A percentile compares a stretch with the other conserved stretches of the same genome.
phyloP scores from a whole-genome alignment of 305 asterid species.

The Plantago coronopus region DNA sequence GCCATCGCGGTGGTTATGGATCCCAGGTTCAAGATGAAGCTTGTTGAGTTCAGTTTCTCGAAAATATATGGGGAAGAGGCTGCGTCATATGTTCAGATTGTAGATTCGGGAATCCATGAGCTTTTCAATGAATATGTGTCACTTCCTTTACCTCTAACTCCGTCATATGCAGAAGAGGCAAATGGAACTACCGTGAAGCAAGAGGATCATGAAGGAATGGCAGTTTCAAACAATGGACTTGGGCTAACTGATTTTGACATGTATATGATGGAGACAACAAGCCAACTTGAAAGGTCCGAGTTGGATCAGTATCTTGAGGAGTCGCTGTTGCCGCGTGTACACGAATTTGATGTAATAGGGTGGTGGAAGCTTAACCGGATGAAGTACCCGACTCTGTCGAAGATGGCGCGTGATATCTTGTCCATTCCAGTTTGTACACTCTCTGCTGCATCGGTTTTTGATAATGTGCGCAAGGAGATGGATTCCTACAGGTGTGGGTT shows the following conservation, averaged over 20 bases:
- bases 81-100: slow-evolving; percentile 48
- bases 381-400: slow-evolving; percentile 61
- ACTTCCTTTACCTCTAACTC: slow-evolving; percentile 59
- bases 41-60: slow-evolving; percentile 80
- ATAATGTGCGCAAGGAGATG: slow-evolving; percentile 54
- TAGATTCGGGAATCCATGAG: slow-evolving; percentile 85
- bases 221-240: slow-evolving; percentile 31
- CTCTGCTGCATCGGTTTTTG: slow-evolving; percentile 40
- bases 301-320: slow-evolving; percentile 65
- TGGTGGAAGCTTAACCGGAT: slow-evolving; percentile 62
- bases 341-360: slow-evolving; percentile 56
- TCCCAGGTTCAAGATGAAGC: slow-evolving; percentile 92
- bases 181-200: slow-evolving; percentile 39
- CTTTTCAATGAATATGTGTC: slow-evolving; percentile 74
- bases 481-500: slow-evolving; percentile 55
- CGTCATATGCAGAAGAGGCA: slow-evolving; percentile 45
- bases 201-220: slow-evolving; percentile 42
- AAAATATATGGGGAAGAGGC: slow-evolving; percentile 78
- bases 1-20: slow-evolving; percentile 93
- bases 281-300: slow-evolving; percentile 51
- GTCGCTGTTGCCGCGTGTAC: slow-evolving; percentile 53
- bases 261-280: slow-evolving; percentile 51
- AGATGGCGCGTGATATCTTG: slow-evolving; percentile 61
- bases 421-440: slow-evolving; percentile 55
- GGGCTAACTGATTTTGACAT: slow-evolving; percentile 54